Percentiles rank a stretch among this genome's conserved stretches.
Conservation (phyloP, 768 basidiomycete genomes). For the Mycena vitilis region DNA sequence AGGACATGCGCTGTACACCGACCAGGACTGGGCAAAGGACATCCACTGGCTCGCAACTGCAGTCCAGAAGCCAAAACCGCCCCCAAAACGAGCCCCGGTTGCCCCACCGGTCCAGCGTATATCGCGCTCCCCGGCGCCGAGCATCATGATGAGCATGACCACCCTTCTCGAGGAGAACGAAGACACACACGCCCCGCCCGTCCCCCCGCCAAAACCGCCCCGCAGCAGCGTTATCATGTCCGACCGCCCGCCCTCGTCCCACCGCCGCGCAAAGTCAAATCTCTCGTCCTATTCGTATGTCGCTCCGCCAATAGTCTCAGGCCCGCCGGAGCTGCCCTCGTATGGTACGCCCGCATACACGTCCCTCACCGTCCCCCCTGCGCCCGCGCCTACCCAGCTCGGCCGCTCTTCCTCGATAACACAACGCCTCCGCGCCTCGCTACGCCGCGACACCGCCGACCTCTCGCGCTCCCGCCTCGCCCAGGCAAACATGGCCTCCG, state of each 20-base stretch:
- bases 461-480: constrained; percentile 82
- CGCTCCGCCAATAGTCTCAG: constrained; percentile 19
- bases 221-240: constrained; percentile 26
- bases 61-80: constrained; percentile 17
- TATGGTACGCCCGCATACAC: constrained; percentile 71
- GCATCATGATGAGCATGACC: constrained; percentile 65
- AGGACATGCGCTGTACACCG: constrained; percentile 49
- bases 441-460: constrained; percentile 62
- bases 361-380: constrained; percentile 64
- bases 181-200: constrained; percentile 34
- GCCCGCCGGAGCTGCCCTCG: constrained; percentile 53
- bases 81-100: constrained; percentile 22
- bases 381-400: constrained; percentile 49
- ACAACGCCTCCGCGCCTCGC: constrained; percentile 27
- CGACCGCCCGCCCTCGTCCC: constrained; percentile 5
- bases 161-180: constrained; percentile 67
- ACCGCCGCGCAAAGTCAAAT: constrained; percentile 36
- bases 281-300: constrained; percentile 40
- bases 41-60: constrained; percentile 68
- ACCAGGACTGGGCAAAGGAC: constrained; percentile 76
- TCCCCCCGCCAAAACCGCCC: constrained; percentile 19
- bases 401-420: constrained; percentile 34
- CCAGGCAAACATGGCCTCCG: constrained; percentile 89
- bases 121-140: constrained; percentile 43
- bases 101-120: constrained; percentile 36